Evolutionary conservation across 495 filamentous ascomycete species (phyloP), one percentile per base, ranked within the genome.

Genomic region (Cenococcum geophilum): DNA sequence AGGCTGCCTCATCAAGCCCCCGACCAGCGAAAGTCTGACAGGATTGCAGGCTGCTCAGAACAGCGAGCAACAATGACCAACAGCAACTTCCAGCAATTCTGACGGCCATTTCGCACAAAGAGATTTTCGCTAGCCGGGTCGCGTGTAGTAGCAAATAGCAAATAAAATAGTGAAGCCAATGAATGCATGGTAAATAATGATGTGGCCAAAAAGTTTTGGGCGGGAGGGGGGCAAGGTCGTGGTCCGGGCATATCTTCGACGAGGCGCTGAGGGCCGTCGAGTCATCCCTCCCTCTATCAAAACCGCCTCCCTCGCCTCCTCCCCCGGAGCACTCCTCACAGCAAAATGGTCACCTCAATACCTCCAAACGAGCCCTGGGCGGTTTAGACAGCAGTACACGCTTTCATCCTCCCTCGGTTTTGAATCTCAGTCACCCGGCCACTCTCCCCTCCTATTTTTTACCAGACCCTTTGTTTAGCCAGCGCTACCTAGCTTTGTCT

Each of bases 401-500:
- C 60, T 63, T 42, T 42, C 27, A 58, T 64, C 35, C 18, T 16
- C 59, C 40, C 20, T 34, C 59, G 40, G 40, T 23, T 18, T 35
- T 52, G n/a, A 14, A n/a, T 21, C 32, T 25, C 23, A 50, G 48
- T 57, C 59, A 50, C 59, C 59, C 50, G 54, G 53, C 47, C 37
- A 16, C 25, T 47, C 25, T 49, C 56, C 18, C 22, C 62, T 55
- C 58, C 49, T 25, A 20, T 52, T 68, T 62, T 62, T 59, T 56
- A 54, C 57, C 51, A 32, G 3, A 6, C 55, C 55, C 58, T 58
- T 61, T 60, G 37, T 59, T 58, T 35, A 57, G 55, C 51, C 36
- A 36, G 58, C 66, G 58, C 57, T 60, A 60, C 40, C 59, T 32
- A 55, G 60, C 59, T 66, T 66, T 62, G 64, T 62, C 58, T 48